Evolutionary conservation across 805 yeast genomes (phyloP), one percentile per base, ranked within the genome.

Genomic region (Kazachstania africana): DNA sequence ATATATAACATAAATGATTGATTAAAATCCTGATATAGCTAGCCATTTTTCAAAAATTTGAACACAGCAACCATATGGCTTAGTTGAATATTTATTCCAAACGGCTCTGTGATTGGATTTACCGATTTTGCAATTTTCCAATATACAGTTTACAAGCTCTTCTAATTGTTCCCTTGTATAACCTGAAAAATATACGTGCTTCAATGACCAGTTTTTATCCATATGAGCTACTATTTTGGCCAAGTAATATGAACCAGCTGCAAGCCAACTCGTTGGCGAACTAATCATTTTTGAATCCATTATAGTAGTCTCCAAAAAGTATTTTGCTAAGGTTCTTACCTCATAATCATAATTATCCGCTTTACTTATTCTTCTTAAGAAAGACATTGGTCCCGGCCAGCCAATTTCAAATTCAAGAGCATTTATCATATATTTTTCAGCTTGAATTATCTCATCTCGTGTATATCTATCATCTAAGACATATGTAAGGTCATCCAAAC

Each of bases 351-450:
- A 87, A 52, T 82, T 88, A 57, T 87, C 96, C n/a, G 95, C 95
- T 59, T 85, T 87, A 36, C 91, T 78, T 2, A 88, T 78, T 45
- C 95, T 72, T 53, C 96, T 72, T 43, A 87, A 63, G 51, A 85
- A 87, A 25, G 94, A 78, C 95, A 87, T 84, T 32, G 96, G 96
- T 9, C 96, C 96, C 2, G 96, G 95, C 84, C 85, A 85, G 15
- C 95, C 95, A 70, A 87, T 72, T 53, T 85, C 94, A 59, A 83
- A 87, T 43, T 84, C 83, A 38, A 87, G 68, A 29, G 85, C 76
- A 43, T 79, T 84, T 47, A 87, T 78, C 94, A 87, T 83, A 55
- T 77, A 85, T 45, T 84, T 66, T 58, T 87, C 96, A 2, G 96
- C 95, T 46, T 72, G 70, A 37, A 83, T 62, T 31, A 87, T 69